Evolutionary conservation across 1,284 basidiomycete species (phyloP).

Genomic region (Xerocomus nothofagi): DNA sequence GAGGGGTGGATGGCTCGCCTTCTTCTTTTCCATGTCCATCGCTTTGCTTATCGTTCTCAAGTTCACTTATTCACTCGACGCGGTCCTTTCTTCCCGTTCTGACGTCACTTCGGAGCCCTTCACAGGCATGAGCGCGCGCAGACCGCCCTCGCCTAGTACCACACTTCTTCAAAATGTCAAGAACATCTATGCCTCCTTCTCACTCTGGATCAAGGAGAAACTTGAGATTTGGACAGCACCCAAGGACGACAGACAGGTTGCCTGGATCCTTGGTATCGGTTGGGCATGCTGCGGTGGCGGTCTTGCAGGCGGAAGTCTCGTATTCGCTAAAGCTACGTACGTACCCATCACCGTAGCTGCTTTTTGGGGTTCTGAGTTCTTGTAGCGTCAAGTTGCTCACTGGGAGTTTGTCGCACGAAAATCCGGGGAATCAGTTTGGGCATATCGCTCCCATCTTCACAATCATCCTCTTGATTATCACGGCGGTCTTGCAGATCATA

Average conservation of each 20-base stretch:
- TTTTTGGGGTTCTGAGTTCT: constrained; percentile 4
- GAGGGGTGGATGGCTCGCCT: constrained; percentile 83
- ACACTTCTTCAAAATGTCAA: constrained; percentile 35
- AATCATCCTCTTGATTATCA: constrained; percentile 73
- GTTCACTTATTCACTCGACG: constrained; percentile 65
- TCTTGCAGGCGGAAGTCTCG: constrained; percentile 83
- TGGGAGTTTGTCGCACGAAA: constrained; percentile 71
- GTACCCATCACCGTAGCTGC: constrained; percentile 34
- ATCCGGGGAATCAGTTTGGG: constrained; percentile 83
- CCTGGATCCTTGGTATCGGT: constrained; percentile 87
- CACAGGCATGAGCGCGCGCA: constrained; percentile 41
- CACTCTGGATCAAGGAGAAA: constrained; percentile 56
- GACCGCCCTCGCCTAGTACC: constrained; percentile 22
- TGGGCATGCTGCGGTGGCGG: constrained; percentile 92
- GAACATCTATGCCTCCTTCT: constrained; percentile 45
- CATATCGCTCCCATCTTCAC: constrained; percentile 82
- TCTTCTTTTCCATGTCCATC: constrained; percentile 76
- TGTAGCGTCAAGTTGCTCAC: constrained; percentile 74
- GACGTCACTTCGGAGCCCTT: constrained; percentile 64
- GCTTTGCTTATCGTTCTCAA: constrained; percentile 68
- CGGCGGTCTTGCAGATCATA: constrained; percentile 87
- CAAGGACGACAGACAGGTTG: constrained; percentile 79
- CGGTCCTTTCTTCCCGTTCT: constrained; percentile 60
- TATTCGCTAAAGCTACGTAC: constrained; percentile 88
- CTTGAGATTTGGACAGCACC: constrained; percentile 77